Base-by-base conservation (phyloP, 169 alveolate genomes). In the Plasmodium yoelii region DNA sequence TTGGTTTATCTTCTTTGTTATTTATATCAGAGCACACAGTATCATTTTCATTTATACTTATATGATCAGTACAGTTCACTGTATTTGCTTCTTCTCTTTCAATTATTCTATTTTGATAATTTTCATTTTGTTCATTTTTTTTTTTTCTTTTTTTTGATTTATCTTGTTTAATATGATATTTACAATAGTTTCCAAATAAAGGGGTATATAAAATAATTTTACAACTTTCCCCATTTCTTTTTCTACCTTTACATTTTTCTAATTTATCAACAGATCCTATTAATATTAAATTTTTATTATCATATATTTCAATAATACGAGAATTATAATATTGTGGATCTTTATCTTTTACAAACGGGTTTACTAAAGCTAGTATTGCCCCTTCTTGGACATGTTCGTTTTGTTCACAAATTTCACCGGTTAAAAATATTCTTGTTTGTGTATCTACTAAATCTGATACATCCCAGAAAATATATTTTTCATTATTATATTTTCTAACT, bases 381-480 rank as follows among this genome's bases (percentile, higher is more conserved):
- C 91, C 91, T 86, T 86, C 91, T 13, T 69, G 60, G 55, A 24
- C 87, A 55, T 61, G 2, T 26, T 84, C 77, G 67, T 65, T 18
- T 80, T 65, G 53, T 26, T 80, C 90, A 24, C 90, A 80, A 15
- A 67, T 53, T 65, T 80, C 90, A 5, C 90, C 90, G n/a, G 82
- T 51, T n/a, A 80, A 22, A 59, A 65, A 80, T 19, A 80, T 19
- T 42, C 90, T 49, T 3, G 90, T 65, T 18, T 80, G 90, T 8
- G 90, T 80, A 1, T 80, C 74, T 67, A 65, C 39, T 49, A 80
- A 65, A 80, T 80, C 90, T 6, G 90, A 80, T n/a, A 80, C 44
- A 60, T 80, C 90, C 90, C 90, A 80, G 34, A 65, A 80, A 67
- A 80, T 67, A 80, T 34, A 80, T 42, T 80, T 80, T 53, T 80